phyloP scores from a whole-genome alignment of 306 rosid species.

The Dryas drummondii region DNA sequence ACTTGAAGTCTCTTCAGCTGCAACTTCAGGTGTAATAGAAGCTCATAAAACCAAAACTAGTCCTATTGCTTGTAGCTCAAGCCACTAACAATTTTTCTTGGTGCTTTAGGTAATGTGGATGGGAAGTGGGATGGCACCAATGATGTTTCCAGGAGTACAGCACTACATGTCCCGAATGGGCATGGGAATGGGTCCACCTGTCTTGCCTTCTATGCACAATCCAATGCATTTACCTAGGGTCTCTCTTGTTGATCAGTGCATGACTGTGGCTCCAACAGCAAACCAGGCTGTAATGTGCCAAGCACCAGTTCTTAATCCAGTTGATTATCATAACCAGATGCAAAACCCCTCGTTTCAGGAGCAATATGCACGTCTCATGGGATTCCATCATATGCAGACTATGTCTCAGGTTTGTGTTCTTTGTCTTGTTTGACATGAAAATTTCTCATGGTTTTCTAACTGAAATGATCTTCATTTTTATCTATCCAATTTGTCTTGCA shows the following conservation, averaged over 20 bases:
- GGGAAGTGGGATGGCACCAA: conserved; percentile 78
- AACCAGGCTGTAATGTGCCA: conserved; percentile 55
- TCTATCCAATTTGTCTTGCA: conserved; percentile 30
- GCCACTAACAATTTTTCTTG: conserved; percentile 12
- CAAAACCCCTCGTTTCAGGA: conserved; percentile 61
- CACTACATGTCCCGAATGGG: conserved; percentile 61
- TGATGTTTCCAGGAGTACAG: conserved; percentile 79
- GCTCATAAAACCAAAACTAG: conserved; percentile 4
- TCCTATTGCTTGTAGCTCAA: conserved; percentile 17
- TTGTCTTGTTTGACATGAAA: conserved; percentile 14
- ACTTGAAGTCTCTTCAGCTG: conserved; percentile 84
- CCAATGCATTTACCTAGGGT: conserved; percentile 50
- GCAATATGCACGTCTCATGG: conserved; percentile 63
- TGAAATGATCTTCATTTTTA: background rate
- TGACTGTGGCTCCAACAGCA: conserved; percentile 42
- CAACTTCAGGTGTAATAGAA: conserved; percentile 70
- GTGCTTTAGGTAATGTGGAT: conserved; percentile 73
- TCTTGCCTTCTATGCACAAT: conserved; percentile 55
- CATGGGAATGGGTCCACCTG: conserved; percentile 53
- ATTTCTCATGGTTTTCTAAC: background rate
- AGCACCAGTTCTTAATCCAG: conserved; percentile 48
- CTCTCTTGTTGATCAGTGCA: conserved; percentile 48
- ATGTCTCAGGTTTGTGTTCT: conserved; percentile 55
- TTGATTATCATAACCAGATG: conserved; percentile 63
- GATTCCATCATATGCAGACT: conserved; percentile 68